Evolutionary conservation across 2,329 filamentous ascomycete species (phyloP).

Genomic region (Cercospora nicotianae): DNA sequence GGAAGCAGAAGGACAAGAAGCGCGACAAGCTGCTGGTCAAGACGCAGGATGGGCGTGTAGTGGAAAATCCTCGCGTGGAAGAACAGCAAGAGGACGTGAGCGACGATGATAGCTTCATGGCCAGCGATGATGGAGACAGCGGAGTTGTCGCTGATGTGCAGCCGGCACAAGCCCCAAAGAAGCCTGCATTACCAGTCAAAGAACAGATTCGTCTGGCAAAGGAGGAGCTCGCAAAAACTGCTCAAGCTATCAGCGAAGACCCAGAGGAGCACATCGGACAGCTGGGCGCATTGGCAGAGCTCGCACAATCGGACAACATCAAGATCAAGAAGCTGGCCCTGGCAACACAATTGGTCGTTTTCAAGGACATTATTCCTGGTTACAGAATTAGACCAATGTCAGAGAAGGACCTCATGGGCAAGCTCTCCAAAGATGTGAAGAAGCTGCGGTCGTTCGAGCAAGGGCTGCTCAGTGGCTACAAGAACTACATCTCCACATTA

Average conservation of each 20-base stretch:
- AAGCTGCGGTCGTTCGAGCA: slow-evolving; percentile 83
- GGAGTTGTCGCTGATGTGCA: slow-evolving; percentile 52
- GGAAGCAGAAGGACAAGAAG: slow-evolving; percentile 65
- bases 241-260: slow-evolving; percentile 79
- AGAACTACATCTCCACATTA: slow-evolving; percentile 77
- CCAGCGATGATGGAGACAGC: slow-evolving; percentile 51
- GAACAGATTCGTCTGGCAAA: slow-evolving; percentile 85
- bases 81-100: slow-evolving; percentile 48
- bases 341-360: slow-evolving; percentile 83
- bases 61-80: slow-evolving; percentile 52
- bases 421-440: slow-evolving; percentile 88
- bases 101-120: slow-evolving; percentile 65
- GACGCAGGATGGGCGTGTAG: slow-evolving; percentile 71
- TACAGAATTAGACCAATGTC: slow-evolving; percentile 85
- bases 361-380: slow-evolving; percentile 93
- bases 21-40: slow-evolving; percentile 81
- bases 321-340: slow-evolving; percentile 83
- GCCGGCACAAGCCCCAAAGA: slow-evolving; percentile 48
- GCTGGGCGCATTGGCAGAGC: slow-evolving; percentile 74
- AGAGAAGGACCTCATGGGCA: slow-evolving; percentile 72
- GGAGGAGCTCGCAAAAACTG: slow-evolving; percentile 85
- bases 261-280: slow-evolving; percentile 84
- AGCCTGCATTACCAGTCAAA: slow-evolving; percentile 67
- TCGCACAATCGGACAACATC: slow-evolving; percentile 67
- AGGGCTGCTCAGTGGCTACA: slow-evolving; percentile 79